Conservation (phyloP, 352 stramenopile genomes). For the Elongisporangium anandrum region DNA sequence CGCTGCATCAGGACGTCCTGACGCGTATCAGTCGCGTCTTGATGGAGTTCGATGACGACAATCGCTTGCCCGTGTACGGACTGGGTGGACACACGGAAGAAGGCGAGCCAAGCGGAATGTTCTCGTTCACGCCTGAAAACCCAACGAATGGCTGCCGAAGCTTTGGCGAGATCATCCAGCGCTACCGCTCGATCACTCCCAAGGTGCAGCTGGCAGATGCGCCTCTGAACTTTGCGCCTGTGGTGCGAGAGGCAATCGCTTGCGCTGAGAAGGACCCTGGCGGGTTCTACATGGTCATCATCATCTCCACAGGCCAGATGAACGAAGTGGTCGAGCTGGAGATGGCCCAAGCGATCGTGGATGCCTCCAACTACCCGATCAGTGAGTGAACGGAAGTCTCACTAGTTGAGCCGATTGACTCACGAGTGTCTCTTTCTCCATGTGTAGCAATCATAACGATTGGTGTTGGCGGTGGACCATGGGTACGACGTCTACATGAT, state of each 20-base stretch:
- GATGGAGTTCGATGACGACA: conserved; percentile 73
- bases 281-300: conserved; percentile 78
- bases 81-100: conserved; percentile 51
- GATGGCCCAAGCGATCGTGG: conserved; percentile 60
- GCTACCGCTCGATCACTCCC: conserved; percentile 62
- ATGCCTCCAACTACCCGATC: conserved; percentile 60
- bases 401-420: background rate
- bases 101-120: conserved; percentile 34
- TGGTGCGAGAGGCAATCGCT: conserved; percentile 45
- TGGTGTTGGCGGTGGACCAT: conserved; percentile 43
- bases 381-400: conserved; percentile 21
- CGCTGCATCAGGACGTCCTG: conserved; percentile 49
- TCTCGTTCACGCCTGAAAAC: conserved; percentile 28
- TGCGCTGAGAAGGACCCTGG: conserved; percentile 23
- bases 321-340: conserved; percentile 37
- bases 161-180: conserved; percentile 50
- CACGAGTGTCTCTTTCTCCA: background rate
- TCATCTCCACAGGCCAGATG: conserved; percentile 61
- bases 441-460: conserved; percentile 40
- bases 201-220: conserved; percentile 49
- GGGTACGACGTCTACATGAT: conserved; percentile 10
- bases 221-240: conserved; percentile 59
- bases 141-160: conserved; percentile 24
- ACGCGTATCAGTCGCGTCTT: conserved; percentile 70
- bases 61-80: conserved; percentile 67